Base-by-base conservation (phyloP, 768 basidiomycete genomes). In the Psilocybe cyanescens region DNA sequence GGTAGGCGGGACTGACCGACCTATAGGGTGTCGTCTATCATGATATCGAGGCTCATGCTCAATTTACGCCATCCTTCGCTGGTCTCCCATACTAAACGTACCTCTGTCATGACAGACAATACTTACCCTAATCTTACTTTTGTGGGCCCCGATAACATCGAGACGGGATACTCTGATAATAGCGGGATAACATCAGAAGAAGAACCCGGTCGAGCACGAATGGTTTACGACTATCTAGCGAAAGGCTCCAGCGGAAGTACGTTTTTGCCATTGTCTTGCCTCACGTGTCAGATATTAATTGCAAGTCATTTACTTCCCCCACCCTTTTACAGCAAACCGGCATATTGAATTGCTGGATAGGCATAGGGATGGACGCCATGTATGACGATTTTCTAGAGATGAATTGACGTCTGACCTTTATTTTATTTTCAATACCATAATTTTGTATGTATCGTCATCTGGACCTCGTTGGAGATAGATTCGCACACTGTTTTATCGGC, bases 21-120 rank as follows among this genome's bases (percentile, higher is more conserved):
- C 29, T 16, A 12, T 45, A 78, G 77, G 17, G 70, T 76, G 11
- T 76, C 80, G 5, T 76, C 76, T 0, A 64, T 77, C 44, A 71
- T 79, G 72, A 76, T 78, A 16, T 74, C 80, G 3, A 72, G 78
- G 8, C 68, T 80, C 14, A 76, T 78, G 74, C 70, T 81, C 46
- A 80, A 80, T 64, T 63, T 81, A 17, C 75, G 78, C n/a, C 72
- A 77, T 58, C 78, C 76, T 8, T 58, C 62, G 1, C 57, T 73
- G 33, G 59, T 63, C n/a, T 46, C 61, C 1, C 55, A 67, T 29
- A 48, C 46, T 8, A 58, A 50, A 35, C 46, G 52, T 16, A 51
- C 53, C 8, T 50, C 55, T 4, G 60, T 56, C n/a, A 54, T 46
- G 6, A 30, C 51, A 33, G 54, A 61, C 3, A 63, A 60, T 12